Evolutionary conservation across 306 rosid species (phyloP), one percentile per base, ranked within the genome.

Genomic region (Cucumis sativus): DNA sequence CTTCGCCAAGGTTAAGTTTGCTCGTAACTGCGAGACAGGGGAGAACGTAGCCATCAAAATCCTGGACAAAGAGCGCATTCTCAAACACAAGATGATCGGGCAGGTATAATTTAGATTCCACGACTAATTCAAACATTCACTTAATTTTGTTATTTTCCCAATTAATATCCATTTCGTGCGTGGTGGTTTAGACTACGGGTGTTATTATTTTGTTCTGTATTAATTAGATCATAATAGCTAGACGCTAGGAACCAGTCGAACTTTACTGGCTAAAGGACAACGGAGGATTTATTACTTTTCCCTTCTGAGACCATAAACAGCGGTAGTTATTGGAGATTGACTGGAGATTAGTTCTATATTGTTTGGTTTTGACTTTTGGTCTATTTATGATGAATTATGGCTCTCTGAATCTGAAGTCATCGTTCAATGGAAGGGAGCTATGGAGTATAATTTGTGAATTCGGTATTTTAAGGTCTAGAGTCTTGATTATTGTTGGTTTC

Each of bases 1-100:
- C 89, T 91, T 93, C 60, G 98, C 96, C 0, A 91, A 93, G 87
- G 98, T 93, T 8, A 93, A 93, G 81, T 91, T 87, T 75, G 98
- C 96, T 2, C 83, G 87, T 43, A 87, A 93, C 79, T 75, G 84
- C 0, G 90, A 83, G 71, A 90, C 87, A 0, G 79, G 77, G 1
- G 96, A 93, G 10, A 79, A 84, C 75, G 93, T 90, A 43, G 98
- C 97, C 43, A 91, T 93, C 81, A 93, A 93, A 75, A 86, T 93
- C 73, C 88, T 93, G 30, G 96, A 91, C 64, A 93, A 93, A 62
- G 98, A 91, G 21, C 88, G 89, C 41, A 30, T 94, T 79, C 92
- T 93, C 83, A 93, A 88, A 91, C 97, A 93, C 84, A 93, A 91
- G 87, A 91, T 93, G 96, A 86, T 93, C 77, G 88, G 87, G 59